Evolutionary conservation across 352 stramenopile genomes (phyloP).

Genomic region (Phytophthora syringae): DNA sequence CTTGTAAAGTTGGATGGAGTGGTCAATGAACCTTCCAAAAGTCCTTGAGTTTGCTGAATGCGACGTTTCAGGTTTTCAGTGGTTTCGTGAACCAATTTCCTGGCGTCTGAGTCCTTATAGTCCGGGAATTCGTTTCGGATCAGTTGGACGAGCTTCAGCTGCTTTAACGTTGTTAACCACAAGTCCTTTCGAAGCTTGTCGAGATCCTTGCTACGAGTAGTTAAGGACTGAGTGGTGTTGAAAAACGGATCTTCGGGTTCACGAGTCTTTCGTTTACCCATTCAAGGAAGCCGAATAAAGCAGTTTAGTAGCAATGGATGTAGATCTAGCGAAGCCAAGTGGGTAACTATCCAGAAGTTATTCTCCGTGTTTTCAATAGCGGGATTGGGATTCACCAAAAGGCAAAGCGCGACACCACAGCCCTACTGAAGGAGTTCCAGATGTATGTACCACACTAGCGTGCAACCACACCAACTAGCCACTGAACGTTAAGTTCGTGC

Average conservation of each 20-base stretch:
- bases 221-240: constrained; percentile 12
- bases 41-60: background rate
- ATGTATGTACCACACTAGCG: constrained; percentile 9
- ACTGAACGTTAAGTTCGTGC: constrained; percentile 13
- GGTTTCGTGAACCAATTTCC: constrained; percentile 2
- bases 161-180: constrained; percentile 20
- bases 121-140: constrained; percentile 21
- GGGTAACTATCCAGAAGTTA: constrained; percentile 7
- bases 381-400: constrained; percentile 13
- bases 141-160: constrained; percentile 14
- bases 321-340: constrained; percentile 16
- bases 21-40: constrained; percentile 6
- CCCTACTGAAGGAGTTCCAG: constrained; percentile 8
- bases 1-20: constrained; percentile 8
- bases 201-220: background rate
- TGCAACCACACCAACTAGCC: constrained; percentile 24
- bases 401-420: constrained; percentile 10
- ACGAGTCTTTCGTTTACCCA: constrained; percentile 20
- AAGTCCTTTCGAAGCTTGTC: constrained; percentile 13
- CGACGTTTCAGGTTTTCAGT: background rate
- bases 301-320: constrained; percentile 15
- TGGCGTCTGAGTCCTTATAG: constrained; percentile 3
- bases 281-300: constrained; percentile 4
- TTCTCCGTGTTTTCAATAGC: constrained; percentile 13
- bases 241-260: constrained; percentile 13